A percentile compares a stretch with the other conserved stretches of the same genome.
These are phyloP conservation scores for Bipolaris victoriae DNA, from an alignment of 2,329 filamentous ascomycete genomes.

Conservation along the genomic window DNA sequence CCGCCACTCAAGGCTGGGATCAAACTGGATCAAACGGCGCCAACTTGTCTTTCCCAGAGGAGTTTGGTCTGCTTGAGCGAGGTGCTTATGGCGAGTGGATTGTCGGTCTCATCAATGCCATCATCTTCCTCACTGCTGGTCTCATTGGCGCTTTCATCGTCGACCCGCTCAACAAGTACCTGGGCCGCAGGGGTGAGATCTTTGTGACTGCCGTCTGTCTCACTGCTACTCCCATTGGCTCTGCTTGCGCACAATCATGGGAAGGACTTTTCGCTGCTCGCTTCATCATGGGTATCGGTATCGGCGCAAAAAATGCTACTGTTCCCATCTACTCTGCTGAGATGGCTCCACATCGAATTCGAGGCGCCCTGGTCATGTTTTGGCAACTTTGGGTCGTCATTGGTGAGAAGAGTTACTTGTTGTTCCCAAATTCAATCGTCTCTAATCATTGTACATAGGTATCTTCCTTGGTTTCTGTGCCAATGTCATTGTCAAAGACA, in stretches of 20 bases:
- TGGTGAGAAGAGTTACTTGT: constrained; percentile 19
- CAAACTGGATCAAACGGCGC: constrained; percentile 63
- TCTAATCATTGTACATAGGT: constrained; percentile 32
- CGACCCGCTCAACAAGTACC: constrained; percentile 49
- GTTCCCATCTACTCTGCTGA: constrained; percentile 46
- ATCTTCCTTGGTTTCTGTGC: constrained; percentile 56
- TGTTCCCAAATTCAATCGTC: constrained; percentile 19
- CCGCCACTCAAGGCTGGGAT: constrained; percentile 72
- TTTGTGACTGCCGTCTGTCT: constrained; percentile 46
- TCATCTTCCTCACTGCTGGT: constrained; percentile 50
- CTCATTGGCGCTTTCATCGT: constrained; percentile 36
- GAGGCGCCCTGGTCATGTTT: constrained; percentile 49
- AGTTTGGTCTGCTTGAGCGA: constrained; percentile 56
- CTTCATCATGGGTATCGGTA: constrained; percentile 46
- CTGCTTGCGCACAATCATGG: constrained; percentile 47
- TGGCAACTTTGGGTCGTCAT: constrained; percentile 50
- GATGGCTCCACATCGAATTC: constrained; percentile 43
- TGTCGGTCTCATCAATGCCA: constrained; percentile 42
- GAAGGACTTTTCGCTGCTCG: constrained; percentile 45
- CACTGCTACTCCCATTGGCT: constrained; percentile 48
- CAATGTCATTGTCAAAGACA: constrained; percentile 55
- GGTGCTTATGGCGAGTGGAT: constrained; percentile 39
- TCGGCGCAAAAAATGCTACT: constrained; percentile 44
- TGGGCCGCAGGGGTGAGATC: constrained; percentile 48
- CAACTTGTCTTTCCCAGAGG: constrained; percentile 65